A percentile compares a stretch with the other conserved stretches of the same genome.
Evolutionary conservation across 495 filamentous ascomycete genomes (phyloP).

Genomic region (Xylaria cubensis): DNA sequence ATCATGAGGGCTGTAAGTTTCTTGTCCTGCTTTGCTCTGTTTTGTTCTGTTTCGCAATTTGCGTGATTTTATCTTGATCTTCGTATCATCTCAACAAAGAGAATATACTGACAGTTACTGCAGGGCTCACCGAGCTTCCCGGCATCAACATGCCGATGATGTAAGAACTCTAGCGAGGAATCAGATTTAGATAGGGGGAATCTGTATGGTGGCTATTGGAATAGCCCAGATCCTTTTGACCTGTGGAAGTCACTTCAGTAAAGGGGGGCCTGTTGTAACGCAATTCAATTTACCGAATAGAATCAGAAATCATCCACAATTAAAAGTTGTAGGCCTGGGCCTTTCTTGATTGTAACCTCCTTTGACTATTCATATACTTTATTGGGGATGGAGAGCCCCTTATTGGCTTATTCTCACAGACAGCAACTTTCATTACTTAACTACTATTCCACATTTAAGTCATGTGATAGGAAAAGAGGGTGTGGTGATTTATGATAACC

Average conservation of each 20-base stretch:
- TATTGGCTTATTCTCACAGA: too few relatives aligned
- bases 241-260: too few relatives aligned
- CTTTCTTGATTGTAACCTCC: too few relatives aligned
- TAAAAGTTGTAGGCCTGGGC: too few relatives aligned
- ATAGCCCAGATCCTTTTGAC: too few relatives aligned
- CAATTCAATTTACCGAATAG: too few relatives aligned
- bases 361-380: too few relatives aligned
- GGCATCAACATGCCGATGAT: constrained; percentile 14
- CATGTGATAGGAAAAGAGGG: neutral
- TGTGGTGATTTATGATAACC: too few relatives aligned
- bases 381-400: neutral
- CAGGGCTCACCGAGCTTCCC: constrained; percentile 24
- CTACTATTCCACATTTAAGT: neutral
- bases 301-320: too few relatives aligned
- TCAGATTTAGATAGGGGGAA: neutral
- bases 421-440: too few relatives aligned
- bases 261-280: too few relatives aligned
- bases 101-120: neutral
- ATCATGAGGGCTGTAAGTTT: constrained; percentile 41
- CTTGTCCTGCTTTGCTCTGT: neutral
- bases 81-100: neutral
- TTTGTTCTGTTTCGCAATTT: neutral
- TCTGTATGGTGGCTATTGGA: neutral
- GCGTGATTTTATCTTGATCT: neutral
- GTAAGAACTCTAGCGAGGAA: neutral